Percentiles rank a stretch among this genome's conserved stretches.
Conservation (phyloP, 75 land plant genomes). For the Picea sitchensis region DNA sequence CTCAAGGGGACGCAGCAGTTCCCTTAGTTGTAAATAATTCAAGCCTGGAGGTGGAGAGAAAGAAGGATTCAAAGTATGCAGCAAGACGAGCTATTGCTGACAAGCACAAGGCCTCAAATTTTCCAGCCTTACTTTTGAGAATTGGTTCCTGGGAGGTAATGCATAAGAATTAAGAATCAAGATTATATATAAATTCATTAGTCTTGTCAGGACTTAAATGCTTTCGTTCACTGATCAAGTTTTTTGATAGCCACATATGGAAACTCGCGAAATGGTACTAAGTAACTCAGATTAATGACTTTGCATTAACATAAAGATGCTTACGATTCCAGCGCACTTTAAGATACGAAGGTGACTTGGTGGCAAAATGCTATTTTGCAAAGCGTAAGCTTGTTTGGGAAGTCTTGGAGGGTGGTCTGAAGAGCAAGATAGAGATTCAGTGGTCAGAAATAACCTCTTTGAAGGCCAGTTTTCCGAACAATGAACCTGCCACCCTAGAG, state of each 20-base stretch:
- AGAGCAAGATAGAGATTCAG: slow-evolving; percentile 88
- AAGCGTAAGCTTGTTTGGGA: slow-evolving; percentile 95
- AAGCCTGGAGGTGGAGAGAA: not conserved
- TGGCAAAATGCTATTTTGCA: slow-evolving; percentile 86
- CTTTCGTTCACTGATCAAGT: not conserved
- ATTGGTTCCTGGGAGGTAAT: slow-evolving; percentile 87
- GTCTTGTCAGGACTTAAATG: not conserved
- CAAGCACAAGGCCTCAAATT: slow-evolving; percentile 79
- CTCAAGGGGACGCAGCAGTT: slow-evolving; percentile 5
- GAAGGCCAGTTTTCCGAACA: slow-evolving; percentile 41
- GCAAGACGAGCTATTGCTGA: slow-evolving; percentile 21
- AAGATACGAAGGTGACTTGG: slow-evolving; percentile 68
- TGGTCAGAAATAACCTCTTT: slow-evolving; percentile 83
- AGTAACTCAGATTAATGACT: not conserved
- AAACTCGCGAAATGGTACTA: not conserved
- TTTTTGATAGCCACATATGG: not conserved
- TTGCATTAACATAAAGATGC: not conserved
- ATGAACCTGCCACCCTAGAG: slow-evolving; percentile 51
- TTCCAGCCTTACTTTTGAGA: slow-evolving; percentile 47
- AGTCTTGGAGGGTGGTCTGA: slow-evolving; percentile 63
- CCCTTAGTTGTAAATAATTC: not conserved
- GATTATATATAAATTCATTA: not conserved
- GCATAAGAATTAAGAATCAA: not conserved
- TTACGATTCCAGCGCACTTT: slow-evolving; percentile 27
- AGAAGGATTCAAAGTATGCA: slow-evolving; percentile 12